Base-by-base conservation (phyloP, 1,284 basidiomycete genomes). In the Melampsora americana region DNA sequence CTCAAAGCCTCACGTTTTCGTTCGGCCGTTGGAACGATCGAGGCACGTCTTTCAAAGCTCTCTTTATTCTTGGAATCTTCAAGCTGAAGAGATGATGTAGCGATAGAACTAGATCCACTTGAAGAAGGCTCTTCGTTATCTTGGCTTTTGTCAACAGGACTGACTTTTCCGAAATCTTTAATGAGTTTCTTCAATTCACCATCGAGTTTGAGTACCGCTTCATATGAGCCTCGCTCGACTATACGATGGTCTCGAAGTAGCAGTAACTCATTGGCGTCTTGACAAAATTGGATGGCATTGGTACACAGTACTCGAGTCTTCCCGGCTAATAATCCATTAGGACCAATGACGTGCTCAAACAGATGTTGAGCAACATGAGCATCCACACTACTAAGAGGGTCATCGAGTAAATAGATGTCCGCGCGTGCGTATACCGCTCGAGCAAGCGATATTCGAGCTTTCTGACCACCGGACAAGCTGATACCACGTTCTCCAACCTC, bases 271-370 rank as follows among this genome's bases (percentile, higher is more conserved):
- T 96, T 91, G 66, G 92, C 90, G 77, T 93, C 86, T 66, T 88
- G 87, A 66, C 95, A 86, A 81, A 91, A 95, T 20, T 92, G 88
- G 56, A 97, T 89, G 64, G 90, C 90, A 83, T 97, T 95, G 26
- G 93, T 95, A 77, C 95, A 92, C 2, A 97, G 84, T 68, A 97
- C 87, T 32, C 95, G 87, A 5, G 93, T 93, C 83, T 95, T 95
- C 56, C 87, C 87, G 23, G 50, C 50, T 53, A 53, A 53, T 5
- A 53, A 81, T 75, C 95, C 95, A 70, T 88, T 85, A 1, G 94
- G 93, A 2, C 95, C 95, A 77, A 97, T 90, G 44, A 97, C 92
- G 65, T 92, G 86, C 80, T 95, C 92, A 89, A 83, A 87, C 70
- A 83, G 81, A 77, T 84, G 83, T 72, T 23, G 78, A 35, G 23